phyloP scores from a whole-genome alignment of 1,139 yeast species.

The Diutina rugosa region DNA sequence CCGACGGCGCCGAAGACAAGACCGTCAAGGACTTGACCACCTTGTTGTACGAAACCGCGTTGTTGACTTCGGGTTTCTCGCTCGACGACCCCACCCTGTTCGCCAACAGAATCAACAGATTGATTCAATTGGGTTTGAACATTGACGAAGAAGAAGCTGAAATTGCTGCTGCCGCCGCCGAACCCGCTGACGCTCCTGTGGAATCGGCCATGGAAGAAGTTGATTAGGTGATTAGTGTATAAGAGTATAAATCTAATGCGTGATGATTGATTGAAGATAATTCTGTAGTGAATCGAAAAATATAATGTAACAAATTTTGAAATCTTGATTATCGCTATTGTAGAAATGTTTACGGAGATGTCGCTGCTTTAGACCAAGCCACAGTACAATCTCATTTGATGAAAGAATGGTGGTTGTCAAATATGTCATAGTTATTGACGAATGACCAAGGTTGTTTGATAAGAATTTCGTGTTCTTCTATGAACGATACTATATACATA shows the following conservation, averaged over 20 bases:
- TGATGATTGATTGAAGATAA: not conserved
- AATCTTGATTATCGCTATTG: not conserved
- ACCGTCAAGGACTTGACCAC: constrained; percentile 97
- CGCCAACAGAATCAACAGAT: constrained; percentile 96
- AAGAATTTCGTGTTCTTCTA: no score
- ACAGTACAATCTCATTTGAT: no score
- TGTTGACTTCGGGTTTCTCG: constrained; percentile 97
- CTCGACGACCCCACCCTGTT: constrained; percentile 96
- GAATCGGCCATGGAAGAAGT: constrained; percentile 99
- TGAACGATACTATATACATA: not conserved
- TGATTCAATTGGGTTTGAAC: constrained; percentile 95
- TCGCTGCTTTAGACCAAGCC: no score
- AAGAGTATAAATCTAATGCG: not conserved
- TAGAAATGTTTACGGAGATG: no score
- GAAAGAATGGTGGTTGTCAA: no score
- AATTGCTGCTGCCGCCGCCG: constrained; percentile 32
- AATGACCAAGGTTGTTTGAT: no score
- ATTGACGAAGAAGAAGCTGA: constrained; percentile 79
- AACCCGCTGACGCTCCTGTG: constrained; percentile 48
- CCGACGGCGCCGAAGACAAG: constrained; percentile 95
- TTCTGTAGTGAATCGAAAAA: not conserved
- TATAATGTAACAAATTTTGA: not conserved
- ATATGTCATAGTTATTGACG: no score
- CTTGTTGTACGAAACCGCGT: constrained; percentile 92
- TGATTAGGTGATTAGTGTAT: constrained; percentile 38